Base-by-base conservation (phyloP, 371 early-diverging fungal species). In the Saksenaea vasiformis region DNA sequence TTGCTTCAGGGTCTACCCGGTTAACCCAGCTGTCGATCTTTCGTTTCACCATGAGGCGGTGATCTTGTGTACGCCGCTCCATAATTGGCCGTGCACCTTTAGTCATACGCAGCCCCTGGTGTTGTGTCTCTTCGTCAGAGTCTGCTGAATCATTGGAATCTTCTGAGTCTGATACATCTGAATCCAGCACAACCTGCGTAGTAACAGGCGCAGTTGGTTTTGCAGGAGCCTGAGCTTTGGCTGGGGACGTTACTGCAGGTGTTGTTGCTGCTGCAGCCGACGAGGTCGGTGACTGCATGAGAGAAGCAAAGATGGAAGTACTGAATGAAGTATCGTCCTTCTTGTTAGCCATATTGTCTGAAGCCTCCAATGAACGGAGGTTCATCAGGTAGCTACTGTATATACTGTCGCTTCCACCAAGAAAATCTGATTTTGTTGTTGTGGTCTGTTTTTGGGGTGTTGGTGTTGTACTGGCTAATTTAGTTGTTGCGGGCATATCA, bases 121-220 rank as follows among this genome's bases (percentile, higher is more conserved):
- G 39, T 11, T 47, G 47, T 15, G 31, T 54, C 15, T 65, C 67
- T n/a, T 58, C 62, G 60, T 67, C 67, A n/a, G n/a, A n/a, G n/a
- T n/a, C n/a, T n/a, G n/a, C n/a, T n/a, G n/a, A n/a, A n/a, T n/a
- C n/a, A n/a, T n/a, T n/a, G n/a, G n/a, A n/a, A n/a, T n/a, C 73
- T 28, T 74, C 72, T 22, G 69, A 63, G 39, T 76, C 78, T 3
- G 76, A 75, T n/a, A 76, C 68, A 66, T 78, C 78, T n/a, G 78
- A 78, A 58, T 78, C 78, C 9, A 78, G 58, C 24, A 78, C 78
- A 2, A 62, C 58, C 37, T 71, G 69, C 0, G 73, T 73, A 2
- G 68, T 62, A 13, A 56, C 54, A 0, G 70, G 64, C 5, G 47
- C 43, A 7, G 31, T 51, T 17, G 56, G 36, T 19, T 63, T 35